Base-by-base conservation (phyloP, 2,329 filamentous ascomycete genomes). In the Aspergillus pseudotamarii region DNA sequence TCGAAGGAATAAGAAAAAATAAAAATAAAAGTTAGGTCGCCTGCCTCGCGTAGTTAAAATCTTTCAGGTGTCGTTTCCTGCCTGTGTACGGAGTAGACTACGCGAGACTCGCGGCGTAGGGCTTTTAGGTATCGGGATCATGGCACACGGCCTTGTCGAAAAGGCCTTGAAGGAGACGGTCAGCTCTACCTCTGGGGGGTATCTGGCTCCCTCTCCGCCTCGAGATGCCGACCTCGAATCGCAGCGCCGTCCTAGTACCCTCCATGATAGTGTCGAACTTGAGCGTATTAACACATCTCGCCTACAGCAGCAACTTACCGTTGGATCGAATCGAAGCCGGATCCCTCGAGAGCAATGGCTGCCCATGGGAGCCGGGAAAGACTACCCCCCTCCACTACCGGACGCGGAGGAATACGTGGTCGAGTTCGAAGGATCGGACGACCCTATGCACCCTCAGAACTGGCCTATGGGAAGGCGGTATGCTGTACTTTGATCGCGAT, bases 401-500 rank as follows among this genome's bases (percentile, higher is more conserved):
- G 79, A 82, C 14, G 71, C 78, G 36, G 81, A 85, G 64, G 79
- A 82, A 56, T 86, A 86, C 66, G 82, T 84, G 5, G 83, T 85
- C 19, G 84, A 85, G 46, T 86, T 85, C 63, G 81, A 85, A 63
- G 83, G 83, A 0, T 72, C 72, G 0, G 76, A 83, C 58, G 84
- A 86, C 64, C 83, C 83, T 1, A 57, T 81, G 26, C 82, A 85
- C 68, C 81, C 83, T 1, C 80, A 83, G 68, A 85, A 85, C 62
- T 85, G 83, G 82, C 76, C 79, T 0, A 62, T 80, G 43, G 77
- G 74, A 66, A 80, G 76, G 71, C 84, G 83, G 76, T 75, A 63
- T 21, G 57, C 14, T 19, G 48, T 10, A 36, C 2, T 43, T 50
- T 5, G 14, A 2, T 4, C 14, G 19, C 6, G 11, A 30, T 12